Conservation (phyloP, 768 basidiomycete species). For the Imleria badia region DNA sequence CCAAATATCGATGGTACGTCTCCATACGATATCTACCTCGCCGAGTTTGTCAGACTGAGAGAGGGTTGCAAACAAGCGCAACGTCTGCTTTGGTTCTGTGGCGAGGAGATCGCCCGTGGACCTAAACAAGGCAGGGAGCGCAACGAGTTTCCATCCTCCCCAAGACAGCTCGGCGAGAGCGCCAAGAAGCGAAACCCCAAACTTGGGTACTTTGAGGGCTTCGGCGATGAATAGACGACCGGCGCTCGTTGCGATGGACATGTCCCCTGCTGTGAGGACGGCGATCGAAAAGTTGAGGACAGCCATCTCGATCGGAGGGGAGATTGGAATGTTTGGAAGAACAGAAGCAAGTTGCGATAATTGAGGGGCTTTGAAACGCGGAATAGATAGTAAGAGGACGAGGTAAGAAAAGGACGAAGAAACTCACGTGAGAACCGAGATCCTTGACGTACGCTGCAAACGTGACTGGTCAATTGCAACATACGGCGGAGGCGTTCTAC, state of each 20-base stretch:
- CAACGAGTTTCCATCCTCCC: conserved; percentile 77
- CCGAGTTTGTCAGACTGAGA: conserved; percentile 47
- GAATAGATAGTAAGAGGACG: neutral
- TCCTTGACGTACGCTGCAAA: conserved; percentile 67
- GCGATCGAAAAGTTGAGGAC: conserved; percentile 36
- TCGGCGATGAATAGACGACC: conserved; percentile 49
- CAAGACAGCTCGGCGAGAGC: conserved; percentile 64
- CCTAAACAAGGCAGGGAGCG: conserved; percentile 57
- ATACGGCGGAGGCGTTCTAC: conserved; percentile 48
- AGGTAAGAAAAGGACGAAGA: neutral
- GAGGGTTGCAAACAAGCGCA: conserved; percentile 53
- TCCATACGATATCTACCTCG: conserved; percentile 62
- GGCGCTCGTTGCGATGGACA: conserved; percentile 32
- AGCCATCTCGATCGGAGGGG: conserved; percentile 27
- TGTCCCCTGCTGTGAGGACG: conserved; percentile 43
- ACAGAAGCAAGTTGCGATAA: conserved; percentile 35
- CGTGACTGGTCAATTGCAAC: conserved; percentile 55
- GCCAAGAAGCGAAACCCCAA: conserved; percentile 57
- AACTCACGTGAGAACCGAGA: conserved; percentile 61
- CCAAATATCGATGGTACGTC: conserved; percentile 52
- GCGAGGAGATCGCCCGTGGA: conserved; percentile 48
- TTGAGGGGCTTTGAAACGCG: conserved; percentile 33
- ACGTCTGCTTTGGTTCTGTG: conserved; percentile 38
- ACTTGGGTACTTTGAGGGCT: conserved; percentile 30
- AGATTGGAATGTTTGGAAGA: conserved; percentile 28